Percentiles rank a stretch among this genome's conserved stretches.
Evolutionary conservation across 371 early-diverging fungal genomes (phyloP).

Genomic region (Catenaria anguillulae): DNA sequence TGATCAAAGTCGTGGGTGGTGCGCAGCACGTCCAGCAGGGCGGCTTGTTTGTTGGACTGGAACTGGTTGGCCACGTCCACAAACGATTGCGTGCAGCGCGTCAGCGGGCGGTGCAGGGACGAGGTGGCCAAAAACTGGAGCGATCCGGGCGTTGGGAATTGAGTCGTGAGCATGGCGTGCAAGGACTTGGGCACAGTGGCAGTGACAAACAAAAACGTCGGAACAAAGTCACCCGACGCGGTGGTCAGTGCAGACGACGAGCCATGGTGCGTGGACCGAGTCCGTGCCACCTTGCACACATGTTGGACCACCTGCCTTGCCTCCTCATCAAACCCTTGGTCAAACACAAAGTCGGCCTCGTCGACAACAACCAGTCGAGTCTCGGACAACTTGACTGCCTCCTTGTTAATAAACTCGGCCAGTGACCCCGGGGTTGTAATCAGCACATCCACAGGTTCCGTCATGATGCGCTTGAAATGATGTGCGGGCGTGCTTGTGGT

Average conservation of each 20-base stretch:
- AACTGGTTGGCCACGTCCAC: constrained; percentile 1
- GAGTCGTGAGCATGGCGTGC: background rate
- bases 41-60: constrained; percentile 6
- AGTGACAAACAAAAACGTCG: background rate
- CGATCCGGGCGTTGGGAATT: background rate
- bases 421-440: constrained; percentile 7
- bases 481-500: background rate
- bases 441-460: constrained; percentile 6
- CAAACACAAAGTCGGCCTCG: constrained; percentile 7
- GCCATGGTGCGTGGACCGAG: background rate
- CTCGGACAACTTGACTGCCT: background rate
- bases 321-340: constrained; percentile 9
- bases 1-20: background rate
- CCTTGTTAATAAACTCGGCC: background rate
- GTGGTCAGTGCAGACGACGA: too few species aligned
- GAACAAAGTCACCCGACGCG: too few species aligned
- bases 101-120: constrained; percentile 4
- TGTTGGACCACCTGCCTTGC: background rate
- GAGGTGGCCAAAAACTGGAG: background rate
- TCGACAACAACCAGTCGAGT: background rate
- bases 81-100: constrained; percentile 1
- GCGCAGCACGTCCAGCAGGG: background rate
- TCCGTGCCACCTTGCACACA: background rate
- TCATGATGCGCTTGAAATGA: constrained; percentile 1
- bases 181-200: constrained; percentile 4